Conservation (phyloP, 768 basidiomycete species). For the Chalciporus chontae region DNA sequence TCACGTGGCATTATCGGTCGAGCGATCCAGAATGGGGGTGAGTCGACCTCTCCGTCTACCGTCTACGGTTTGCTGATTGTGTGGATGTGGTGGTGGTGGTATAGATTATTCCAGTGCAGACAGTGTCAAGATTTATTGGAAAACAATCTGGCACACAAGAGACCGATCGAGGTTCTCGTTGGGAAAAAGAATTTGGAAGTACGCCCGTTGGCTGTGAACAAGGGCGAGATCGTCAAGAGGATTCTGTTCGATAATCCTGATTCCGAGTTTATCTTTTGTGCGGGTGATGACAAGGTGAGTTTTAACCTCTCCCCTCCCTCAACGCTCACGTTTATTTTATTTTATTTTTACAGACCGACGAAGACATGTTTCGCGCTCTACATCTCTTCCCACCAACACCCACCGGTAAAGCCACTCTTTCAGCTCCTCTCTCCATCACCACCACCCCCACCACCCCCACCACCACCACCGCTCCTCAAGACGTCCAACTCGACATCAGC, state of each 20-base stretch:
- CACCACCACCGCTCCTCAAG: constrained; percentile 27
- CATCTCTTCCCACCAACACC: constrained; percentile 49
- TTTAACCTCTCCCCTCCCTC: too few relatives aligned
- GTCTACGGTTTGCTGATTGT: too few relatives aligned
- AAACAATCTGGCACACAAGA: constrained; percentile 87
- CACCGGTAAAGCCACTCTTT: constrained; percentile 43
- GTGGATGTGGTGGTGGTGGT: too few relatives aligned
- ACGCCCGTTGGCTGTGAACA: constrained; percentile 92
- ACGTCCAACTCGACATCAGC: constrained; percentile 58
- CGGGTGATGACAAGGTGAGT: constrained; percentile 91
- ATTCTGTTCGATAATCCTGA: constrained; percentile 92
- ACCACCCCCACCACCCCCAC: constrained; percentile 33
- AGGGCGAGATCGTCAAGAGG: constrained; percentile 97
- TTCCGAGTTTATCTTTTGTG: constrained; percentile 94
- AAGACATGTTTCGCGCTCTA: constrained; percentile 98
- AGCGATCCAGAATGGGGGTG: constrained; percentile 96
- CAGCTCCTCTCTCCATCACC: constrained; percentile 52
- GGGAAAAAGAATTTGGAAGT: constrained; percentile 99
- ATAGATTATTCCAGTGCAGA: constrained; percentile 89
- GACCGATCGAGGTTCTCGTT: constrained; percentile 94
- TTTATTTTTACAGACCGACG: constrained; percentile 85
- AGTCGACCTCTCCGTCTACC: too few relatives aligned
- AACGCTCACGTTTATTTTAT: too few relatives aligned
- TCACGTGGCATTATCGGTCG: constrained; percentile 96
- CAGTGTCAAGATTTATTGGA: constrained; percentile 96